Evolutionary conservation across 768 basidiomycete species (phyloP).

Genomic region (Rhizopogon rudus): DNA sequence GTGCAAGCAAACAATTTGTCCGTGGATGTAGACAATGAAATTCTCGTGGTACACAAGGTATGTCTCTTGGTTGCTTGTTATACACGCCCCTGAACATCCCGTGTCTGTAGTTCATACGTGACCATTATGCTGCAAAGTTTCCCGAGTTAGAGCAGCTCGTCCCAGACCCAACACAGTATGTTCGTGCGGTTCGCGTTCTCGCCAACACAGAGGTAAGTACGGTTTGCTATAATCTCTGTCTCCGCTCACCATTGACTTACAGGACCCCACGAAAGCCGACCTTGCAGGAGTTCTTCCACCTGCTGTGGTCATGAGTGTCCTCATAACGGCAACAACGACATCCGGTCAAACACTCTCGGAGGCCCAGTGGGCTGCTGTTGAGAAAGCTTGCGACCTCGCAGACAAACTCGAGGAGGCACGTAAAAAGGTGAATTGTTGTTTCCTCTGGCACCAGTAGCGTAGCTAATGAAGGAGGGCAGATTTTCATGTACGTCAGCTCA

Average conservation of each 20-base stretch:
- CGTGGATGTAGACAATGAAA: slow-evolving; percentile 98
- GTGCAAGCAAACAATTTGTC: slow-evolving; percentile 97
- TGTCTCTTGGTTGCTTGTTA: slow-evolving; percentile 8
- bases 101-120: slow-evolving; percentile 79
- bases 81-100: slow-evolving; percentile 6
- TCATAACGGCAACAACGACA: slow-evolving; percentile 92
- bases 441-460: slow-evolving; percentile 3
- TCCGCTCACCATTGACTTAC: slow-evolving; percentile 5
- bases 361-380: slow-evolving; percentile 73
- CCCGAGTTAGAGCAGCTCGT: slow-evolving; percentile 97
- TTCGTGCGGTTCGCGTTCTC: slow-evolving; percentile 82
- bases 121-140: slow-evolving; percentile 93
- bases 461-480: slow-evolving; percentile 41
- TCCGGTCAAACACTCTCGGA: slow-evolving; percentile 68
- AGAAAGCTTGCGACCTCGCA: slow-evolving; percentile 84
- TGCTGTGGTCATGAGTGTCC: slow-evolving; percentile 93
- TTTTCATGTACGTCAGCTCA: slow-evolving; percentile 98
- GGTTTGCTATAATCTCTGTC: neutral
- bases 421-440: slow-evolving; percentile 55
- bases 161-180: slow-evolving; percentile 87
- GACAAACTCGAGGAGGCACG: slow-evolving; percentile 85
- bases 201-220: slow-evolving; percentile 71
- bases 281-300: slow-evolving; percentile 76
- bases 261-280: slow-evolving; percentile 88
- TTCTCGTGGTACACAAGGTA: slow-evolving; percentile 94